These are phyloP conservation scores for Peltaster fructicola DNA, from an alignment of 2,329 filamentous ascomycete genomes.

Conservation along the genomic window DNA sequence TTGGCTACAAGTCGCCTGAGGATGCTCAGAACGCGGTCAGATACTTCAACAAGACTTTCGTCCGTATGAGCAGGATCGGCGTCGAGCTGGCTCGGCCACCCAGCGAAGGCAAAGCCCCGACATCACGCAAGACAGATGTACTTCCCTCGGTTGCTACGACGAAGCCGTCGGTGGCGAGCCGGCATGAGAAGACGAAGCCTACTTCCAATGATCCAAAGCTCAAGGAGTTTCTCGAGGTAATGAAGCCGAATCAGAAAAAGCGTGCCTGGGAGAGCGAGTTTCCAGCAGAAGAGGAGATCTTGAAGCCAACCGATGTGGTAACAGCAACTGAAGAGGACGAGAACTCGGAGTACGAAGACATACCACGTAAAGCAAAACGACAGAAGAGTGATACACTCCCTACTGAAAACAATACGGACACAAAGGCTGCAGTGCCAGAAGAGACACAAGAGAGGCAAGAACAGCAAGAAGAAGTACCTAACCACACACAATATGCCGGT, in stretches of 20 bases:
- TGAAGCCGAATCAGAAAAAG: constrained; percentile 43
- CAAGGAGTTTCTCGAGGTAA: constrained; percentile 69
- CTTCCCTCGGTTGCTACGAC: not conserved
- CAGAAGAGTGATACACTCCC: constrained; percentile 5
- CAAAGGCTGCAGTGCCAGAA: constrained; percentile 1
- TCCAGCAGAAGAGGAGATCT: constrained; percentile 7
- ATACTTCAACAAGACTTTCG: constrained; percentile 90
- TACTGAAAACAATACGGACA: not conserved
- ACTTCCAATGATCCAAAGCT: constrained; percentile 50
- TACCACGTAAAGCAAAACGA: constrained; percentile 30
- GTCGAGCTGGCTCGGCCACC: constrained; percentile 80
- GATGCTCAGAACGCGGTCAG: constrained; percentile 70
- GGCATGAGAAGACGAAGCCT: too few species aligned
- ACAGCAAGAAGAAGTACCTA: not conserved
- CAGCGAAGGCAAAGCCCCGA: constrained; percentile 12
- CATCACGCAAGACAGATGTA: constrained; percentile 3
- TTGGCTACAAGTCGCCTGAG: constrained; percentile 73
- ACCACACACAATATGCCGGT: constrained; percentile 20
- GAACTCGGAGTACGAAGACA: constrained; percentile 57
- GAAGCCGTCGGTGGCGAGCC: not conserved
- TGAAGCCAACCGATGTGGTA: constrained; percentile 2
- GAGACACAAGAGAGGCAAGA: not conserved
- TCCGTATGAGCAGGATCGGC: constrained; percentile 84
- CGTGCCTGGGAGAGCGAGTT: constrained; percentile 3
- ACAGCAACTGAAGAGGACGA: constrained; percentile 38